phyloP scores from a whole-genome alignment of 768 basidiomycete genomes.

The Brasilioporus rufonigricans region DNA sequence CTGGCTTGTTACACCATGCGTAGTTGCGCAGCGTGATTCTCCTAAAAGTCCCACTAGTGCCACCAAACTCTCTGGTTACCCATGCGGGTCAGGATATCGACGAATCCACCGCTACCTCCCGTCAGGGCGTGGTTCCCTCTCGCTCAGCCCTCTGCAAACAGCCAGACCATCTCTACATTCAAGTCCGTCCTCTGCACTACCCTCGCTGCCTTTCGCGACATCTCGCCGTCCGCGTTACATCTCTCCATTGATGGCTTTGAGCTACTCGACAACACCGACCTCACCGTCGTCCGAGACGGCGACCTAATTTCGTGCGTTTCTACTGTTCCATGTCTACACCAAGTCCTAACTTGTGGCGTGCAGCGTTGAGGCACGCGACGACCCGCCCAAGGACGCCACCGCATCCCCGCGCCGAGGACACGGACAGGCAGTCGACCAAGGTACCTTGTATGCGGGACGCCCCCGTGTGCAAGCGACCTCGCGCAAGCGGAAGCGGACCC shows the following conservation, averaged over 20 bases:
- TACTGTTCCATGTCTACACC: too few relatives aligned
- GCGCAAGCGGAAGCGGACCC: slow-evolving; percentile 28
- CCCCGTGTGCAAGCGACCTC: background rate
- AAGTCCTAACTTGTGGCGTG: background rate
- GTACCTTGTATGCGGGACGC: background rate
- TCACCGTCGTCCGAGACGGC: slow-evolving; percentile 27
- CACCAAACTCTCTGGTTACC: background rate
- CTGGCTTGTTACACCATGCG: too few relatives aligned
- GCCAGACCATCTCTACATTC: slow-evolving; percentile 10
- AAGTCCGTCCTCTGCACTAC: slow-evolving; percentile 20
- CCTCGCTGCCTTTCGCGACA: slow-evolving; percentile 7
- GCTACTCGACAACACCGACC: slow-evolving; percentile 26
- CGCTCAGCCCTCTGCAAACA: background rate
- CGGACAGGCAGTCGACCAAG: background rate
- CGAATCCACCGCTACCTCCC: slow-evolving; percentile 44
- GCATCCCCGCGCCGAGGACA: too few relatives aligned
- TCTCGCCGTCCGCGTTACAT: slow-evolving; percentile 3
- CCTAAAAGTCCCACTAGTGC: too few relatives aligned
- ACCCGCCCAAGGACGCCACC: background rate
- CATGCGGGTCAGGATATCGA: slow-evolving; percentile 49
- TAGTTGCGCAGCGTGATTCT: too few relatives aligned
- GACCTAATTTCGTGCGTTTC: slow-evolving; percentile 26
- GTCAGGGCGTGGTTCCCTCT: slow-evolving; percentile 54
- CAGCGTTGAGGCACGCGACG: slow-evolving; percentile 19
- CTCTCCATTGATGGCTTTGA: slow-evolving; percentile 31